These are phyloP conservation scores for Capronia coronata DNA, from an alignment of 2,329 filamentous ascomycete species.

Conservation along the genomic window DNA sequence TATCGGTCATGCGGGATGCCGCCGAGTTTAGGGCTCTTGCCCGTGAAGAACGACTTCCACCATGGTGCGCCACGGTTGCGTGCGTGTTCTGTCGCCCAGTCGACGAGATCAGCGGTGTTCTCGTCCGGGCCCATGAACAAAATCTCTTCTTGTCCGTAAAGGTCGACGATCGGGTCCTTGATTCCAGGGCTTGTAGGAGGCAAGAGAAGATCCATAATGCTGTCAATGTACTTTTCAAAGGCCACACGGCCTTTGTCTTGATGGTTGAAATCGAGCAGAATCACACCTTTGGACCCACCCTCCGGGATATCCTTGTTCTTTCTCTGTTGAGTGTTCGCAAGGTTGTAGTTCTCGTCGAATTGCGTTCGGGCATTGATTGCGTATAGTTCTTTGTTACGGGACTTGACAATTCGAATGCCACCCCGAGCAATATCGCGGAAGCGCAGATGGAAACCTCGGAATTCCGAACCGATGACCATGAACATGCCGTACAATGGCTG, in stretches of 20 bases:
- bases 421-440: conserved; percentile 96
- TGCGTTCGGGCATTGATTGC: conserved; percentile 92
- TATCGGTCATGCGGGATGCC: conserved; percentile 95
- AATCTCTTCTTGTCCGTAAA: conserved; percentile 92
- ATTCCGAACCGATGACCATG: conserved; percentile 93
- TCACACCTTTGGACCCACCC: conserved; percentile 95
- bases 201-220: conserved; percentile 88
- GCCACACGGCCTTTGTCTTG: conserved; percentile 88
- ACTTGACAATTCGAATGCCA: conserved; percentile 98
- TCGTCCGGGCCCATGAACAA: conserved; percentile 98
- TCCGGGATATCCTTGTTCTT: conserved; percentile 99
- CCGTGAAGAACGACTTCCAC: conserved; percentile 99
- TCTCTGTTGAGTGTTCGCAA: conserved; percentile 96
- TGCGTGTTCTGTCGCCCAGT: conserved; percentile 98
- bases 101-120: conserved; percentile 93
- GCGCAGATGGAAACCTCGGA: conserved; percentile 91
- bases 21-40: conserved; percentile 91
- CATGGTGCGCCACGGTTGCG: conserved; percentile 79
- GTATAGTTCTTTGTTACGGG: conserved; percentile 90
- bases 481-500: conserved; percentile 97
- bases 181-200: conserved; percentile 88
- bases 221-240: conserved; percentile 99
- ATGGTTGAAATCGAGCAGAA: conserved; percentile 85
- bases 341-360: conserved; percentile 97
- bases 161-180: conserved; percentile 96